Conservation (phyloP, 805 yeast genomes). For the Hanseniaspora nectarophila region DNA sequence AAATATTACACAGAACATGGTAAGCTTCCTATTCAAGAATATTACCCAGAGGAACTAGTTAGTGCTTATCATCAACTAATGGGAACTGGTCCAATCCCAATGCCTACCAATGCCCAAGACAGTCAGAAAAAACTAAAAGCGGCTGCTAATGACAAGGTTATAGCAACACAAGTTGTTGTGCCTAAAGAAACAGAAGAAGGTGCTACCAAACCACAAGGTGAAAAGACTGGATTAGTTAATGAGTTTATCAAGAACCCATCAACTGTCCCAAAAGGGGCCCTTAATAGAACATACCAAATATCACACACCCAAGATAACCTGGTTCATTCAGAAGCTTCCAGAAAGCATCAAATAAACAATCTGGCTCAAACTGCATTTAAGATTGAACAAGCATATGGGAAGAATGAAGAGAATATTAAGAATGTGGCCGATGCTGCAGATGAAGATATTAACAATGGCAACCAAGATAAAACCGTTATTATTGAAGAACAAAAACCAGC, state of each 20-base stretch:
- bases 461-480: neutral
- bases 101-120: constrained; percentile 3
- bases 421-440: neutral
- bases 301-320: constrained; percentile 1
- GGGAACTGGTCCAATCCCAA: constrained; percentile 4
- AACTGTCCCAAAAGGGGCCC: neutral
- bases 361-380: constrained; percentile 11
- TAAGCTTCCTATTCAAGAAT: constrained; percentile 31
- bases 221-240: neutral
- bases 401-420: neutral
- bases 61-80: constrained; percentile 14
- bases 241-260: neutral
- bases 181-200: neutral
- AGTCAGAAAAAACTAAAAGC: constrained; percentile 7
- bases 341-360: constrained; percentile 10
- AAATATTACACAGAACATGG: constrained; percentile 46
- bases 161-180: neutral
- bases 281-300: neutral
- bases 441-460: neutral
- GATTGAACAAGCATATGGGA: constrained; percentile 9
- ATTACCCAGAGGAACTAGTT: constrained; percentile 23
- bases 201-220: neutral
- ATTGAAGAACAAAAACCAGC: neutral
- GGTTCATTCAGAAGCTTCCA: constrained; percentile 2
- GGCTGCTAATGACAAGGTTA: neutral